A percentile compares a stretch with the other conserved stretches of the same genome.
Evolutionary conservation across 2,329 filamentous ascomycete genomes (phyloP).

Genomic region (Grosmannia serpens): DNA sequence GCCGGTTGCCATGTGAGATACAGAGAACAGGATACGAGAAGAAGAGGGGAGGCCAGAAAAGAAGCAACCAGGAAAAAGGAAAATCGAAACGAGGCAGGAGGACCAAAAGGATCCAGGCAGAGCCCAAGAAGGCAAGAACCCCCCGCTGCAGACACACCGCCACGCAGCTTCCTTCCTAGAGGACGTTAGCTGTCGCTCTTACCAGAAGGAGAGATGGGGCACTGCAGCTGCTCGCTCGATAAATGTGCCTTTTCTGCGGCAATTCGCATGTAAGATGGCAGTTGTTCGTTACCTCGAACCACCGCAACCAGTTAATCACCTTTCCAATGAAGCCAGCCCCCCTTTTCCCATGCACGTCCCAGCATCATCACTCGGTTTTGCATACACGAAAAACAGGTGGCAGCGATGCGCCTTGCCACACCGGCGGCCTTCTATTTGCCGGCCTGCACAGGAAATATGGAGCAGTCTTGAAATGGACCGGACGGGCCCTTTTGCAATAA

Average conservation of each 20-base stretch:
- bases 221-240: neutral
- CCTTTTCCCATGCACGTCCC: neutral
- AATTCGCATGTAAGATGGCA: neutral
- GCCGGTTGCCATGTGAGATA: neutral
- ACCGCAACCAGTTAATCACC: neutral
- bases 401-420: neutral
- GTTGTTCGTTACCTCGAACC: neutral
- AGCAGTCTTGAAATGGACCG: neutral
- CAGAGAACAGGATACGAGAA: neutral
- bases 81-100: neutral
- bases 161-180: neutral
- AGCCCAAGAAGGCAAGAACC: neutral
- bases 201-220: neutral
- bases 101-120: neutral
- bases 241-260: neutral
- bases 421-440: neutral
- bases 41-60: neutral
- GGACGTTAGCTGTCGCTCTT: neutral
- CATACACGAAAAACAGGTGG: neutral
- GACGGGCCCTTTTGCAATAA: neutral
- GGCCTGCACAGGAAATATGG: neutral
- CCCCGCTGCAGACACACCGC: neutral
- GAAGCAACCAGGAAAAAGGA: neutral
- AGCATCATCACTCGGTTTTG: neutral
- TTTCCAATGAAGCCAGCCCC: neutral